Conservation (phyloP, 441 rosid species). For the Jatropha podagrica region DNA sequence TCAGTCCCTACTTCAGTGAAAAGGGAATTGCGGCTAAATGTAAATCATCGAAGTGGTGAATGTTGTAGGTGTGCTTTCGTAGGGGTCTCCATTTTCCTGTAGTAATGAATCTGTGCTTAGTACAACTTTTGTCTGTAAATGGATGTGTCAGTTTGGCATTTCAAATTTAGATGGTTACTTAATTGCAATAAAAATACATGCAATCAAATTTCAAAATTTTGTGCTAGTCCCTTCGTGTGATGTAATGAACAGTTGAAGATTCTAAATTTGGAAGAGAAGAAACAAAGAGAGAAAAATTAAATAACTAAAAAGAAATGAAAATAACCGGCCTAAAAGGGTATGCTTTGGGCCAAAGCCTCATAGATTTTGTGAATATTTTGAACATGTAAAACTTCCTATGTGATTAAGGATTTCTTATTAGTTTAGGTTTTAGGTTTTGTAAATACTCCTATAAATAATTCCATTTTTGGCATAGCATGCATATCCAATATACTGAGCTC, state of each 20-base stretch:
- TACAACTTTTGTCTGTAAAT: slow-evolving; percentile 45
- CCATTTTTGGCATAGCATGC: too few species aligned
- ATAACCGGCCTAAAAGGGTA: too few species aligned
- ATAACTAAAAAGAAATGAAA: too few species aligned
- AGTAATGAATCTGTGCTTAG: slow-evolving; percentile 21
- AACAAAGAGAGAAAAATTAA: not conserved
- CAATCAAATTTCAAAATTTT: slow-evolving; percentile 15
- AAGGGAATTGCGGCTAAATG: slow-evolving; percentile 68
- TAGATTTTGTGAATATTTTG: too few species aligned
- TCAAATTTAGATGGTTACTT: slow-evolving; percentile 32
- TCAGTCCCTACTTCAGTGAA: slow-evolving; percentile 57
- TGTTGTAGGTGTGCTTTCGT: slow-evolving; percentile 17
- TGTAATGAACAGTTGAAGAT: not conserved
- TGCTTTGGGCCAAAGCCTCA: too few species aligned
- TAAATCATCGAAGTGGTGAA: slow-evolving; percentile 89
- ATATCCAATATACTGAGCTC: too few species aligned
- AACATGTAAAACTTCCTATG: too few species aligned
- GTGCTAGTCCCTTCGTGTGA: not conserved
- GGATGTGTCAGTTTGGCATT: slow-evolving; percentile 29
- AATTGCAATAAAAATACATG: slow-evolving; percentile 31
- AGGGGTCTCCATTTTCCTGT: slow-evolving; percentile 18
- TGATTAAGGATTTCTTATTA: too few species aligned
- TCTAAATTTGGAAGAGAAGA: not conserved
- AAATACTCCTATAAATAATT: too few species aligned
- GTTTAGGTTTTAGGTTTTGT: too few species aligned